Base-by-base conservation (phyloP, 306 rosid genomes). In the Cucumis melo region DNA sequence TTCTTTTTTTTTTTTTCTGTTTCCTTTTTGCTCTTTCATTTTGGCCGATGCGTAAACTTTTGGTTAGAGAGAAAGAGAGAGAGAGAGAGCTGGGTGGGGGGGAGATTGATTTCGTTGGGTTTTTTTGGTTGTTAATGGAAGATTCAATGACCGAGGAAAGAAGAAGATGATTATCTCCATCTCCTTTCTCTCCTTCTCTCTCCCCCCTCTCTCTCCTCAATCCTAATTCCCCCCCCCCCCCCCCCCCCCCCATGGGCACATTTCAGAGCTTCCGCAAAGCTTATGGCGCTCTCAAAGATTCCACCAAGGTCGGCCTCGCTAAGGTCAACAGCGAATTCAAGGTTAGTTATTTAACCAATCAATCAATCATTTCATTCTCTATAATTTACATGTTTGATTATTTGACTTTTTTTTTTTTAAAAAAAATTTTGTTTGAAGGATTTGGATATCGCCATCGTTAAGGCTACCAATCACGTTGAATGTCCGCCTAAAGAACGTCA, bases 261-360 rank as follows among this genome's bases (percentile, higher is more conserved):
- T 91, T 87, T 76, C 79, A 88, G 67, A 89, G 85, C 88, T 90
- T 86, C 11, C 85, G 95, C 78, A 94, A 89, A 73, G 97, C 96
- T 73, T 91, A 90, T 80, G 98, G 98, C 81, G 98, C 96, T 85
- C 88, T 94, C 76, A 94, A 94, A 77, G 98, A 94, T 72, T 84
- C 97, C 41, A 94, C 98, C 85, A 91, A 48, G 85, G 98, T 94
- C 82, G 98, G 98, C 86, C 89, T 94, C n/a, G 97, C 97, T 81
- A 94, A 94, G 84, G 93, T 94, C 86, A 89, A 90, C 24, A 94
- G 97, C 84, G 98, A 94, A 67, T 87, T 83, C 86, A 94, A 91
- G 97, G 98, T 93, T 44, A 0, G 2, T n/a, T n/a, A n/a, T 1
- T 7, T 54, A 32, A 7, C 51, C 10, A 60, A 27, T 59, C 56